phyloP scores from a whole-genome alignment of 2,329 filamentous ascomycete genomes.

The Scedosporium aurantiacum region DNA sequence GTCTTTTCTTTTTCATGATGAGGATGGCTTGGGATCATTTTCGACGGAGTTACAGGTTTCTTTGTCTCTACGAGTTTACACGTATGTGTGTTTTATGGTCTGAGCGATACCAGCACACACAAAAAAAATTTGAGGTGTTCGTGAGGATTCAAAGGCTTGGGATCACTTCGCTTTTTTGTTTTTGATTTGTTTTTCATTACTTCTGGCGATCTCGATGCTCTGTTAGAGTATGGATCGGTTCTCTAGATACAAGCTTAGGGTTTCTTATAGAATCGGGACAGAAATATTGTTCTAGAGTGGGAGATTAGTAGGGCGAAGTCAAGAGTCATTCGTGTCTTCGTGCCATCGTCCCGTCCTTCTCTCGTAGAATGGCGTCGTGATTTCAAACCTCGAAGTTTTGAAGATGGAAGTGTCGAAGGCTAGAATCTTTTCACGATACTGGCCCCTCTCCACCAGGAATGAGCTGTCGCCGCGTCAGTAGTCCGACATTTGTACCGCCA shows the following conservation, averaged over 20 bases:
- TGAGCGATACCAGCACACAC: background rate
- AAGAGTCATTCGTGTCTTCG: background rate
- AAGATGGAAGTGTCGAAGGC: background rate
- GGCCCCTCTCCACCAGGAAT: constrained; percentile 71
- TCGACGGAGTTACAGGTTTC: background rate
- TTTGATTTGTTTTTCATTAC: background rate
- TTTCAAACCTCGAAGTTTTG: background rate
- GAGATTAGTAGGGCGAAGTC: background rate
- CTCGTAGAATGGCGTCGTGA: background rate
- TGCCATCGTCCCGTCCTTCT: background rate
- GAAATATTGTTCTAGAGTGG: background rate
- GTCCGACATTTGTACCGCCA: background rate
- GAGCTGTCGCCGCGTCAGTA: constrained; percentile 37
- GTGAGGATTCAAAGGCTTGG: background rate
- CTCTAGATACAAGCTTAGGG: background rate
- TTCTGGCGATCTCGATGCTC: background rate
- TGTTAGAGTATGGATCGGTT: background rate
- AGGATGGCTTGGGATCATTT: background rate
- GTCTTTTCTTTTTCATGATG: background rate
- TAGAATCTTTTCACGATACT: constrained; percentile 16
- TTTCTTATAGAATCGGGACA: background rate
- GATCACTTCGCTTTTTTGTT: background rate
- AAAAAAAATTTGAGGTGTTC: background rate
- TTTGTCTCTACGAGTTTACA: background rate
- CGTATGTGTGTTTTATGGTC: background rate